phyloP scores from a whole-genome alignment of 1,284 basidiomycete genomes.

The Ustilago tritici region DNA sequence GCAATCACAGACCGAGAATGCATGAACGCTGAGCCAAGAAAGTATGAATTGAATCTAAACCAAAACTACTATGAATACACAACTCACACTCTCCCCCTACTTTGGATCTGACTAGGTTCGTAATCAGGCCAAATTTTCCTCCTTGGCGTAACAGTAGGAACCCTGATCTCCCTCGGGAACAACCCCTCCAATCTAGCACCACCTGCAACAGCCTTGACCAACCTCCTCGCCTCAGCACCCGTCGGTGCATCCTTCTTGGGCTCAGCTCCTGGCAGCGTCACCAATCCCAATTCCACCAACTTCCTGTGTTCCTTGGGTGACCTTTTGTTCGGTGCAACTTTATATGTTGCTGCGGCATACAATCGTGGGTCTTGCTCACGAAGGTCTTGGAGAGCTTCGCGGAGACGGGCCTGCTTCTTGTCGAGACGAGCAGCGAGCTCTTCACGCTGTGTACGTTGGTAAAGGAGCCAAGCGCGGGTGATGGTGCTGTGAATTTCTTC shows the following conservation, averaged over 20 bases:
- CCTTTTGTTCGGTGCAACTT: conserved; percentile 59
- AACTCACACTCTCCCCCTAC: background rate
- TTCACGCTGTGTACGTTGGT: conserved; percentile 80
- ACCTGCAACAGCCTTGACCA: conserved; percentile 52
- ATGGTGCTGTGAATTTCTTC: conserved; percentile 91
- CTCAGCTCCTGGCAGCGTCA: conserved; percentile 25
- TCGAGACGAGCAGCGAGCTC: conserved; percentile 43
- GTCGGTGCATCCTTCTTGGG: conserved; percentile 40
- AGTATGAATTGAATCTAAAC: background rate
- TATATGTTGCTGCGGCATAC: conserved; percentile 59
- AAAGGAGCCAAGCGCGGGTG: conserved; percentile 88
- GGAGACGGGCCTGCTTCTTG: conserved; percentile 54
- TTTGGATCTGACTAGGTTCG: conserved; percentile 13
- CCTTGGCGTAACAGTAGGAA: conserved; percentile 63
- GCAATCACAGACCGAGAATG: background rate
- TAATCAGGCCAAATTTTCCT: conserved; percentile 52
- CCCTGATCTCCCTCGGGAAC: conserved; percentile 66
- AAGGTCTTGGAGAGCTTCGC: conserved; percentile 60
- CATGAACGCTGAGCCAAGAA: background rate
- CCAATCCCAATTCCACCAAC: conserved; percentile 56
- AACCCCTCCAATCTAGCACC: conserved; percentile 62
- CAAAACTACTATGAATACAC: conserved; percentile 12
- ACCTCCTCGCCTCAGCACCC: conserved; percentile 46
- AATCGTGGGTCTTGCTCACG: conserved; percentile 36
- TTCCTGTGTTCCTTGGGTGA: conserved; percentile 61